These are phyloP conservation scores for Salix arbutifolia DNA, from an alignment of 345 rosid species.

Conservation along the genomic window DNA sequence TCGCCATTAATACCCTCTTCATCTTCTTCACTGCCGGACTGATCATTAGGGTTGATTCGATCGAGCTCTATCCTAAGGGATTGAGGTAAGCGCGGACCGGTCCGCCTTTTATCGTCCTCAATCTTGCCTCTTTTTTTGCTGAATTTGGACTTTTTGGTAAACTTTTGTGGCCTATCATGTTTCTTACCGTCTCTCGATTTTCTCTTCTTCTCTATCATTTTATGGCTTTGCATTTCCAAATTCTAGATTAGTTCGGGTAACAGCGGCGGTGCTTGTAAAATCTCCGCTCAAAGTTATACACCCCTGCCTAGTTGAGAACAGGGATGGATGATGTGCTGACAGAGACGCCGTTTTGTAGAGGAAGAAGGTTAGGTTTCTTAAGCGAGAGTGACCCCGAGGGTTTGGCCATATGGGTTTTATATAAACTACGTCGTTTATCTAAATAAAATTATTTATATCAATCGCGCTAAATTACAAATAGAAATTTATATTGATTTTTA, in stretches of 20 bases:
- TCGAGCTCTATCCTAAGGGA: constrained; percentile 58
- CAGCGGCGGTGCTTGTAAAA: background rate
- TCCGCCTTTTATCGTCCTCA: constrained; percentile 12
- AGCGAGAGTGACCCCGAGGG: background rate
- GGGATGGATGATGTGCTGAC: too few species aligned
- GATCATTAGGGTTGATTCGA: constrained; percentile 28
- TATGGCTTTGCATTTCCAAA: background rate
- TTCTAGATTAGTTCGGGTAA: background rate
- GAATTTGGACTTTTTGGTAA: background rate
- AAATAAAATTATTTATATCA: too few species aligned
- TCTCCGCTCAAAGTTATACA: too few species aligned
- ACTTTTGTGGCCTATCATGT: background rate
- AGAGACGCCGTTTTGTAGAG: background rate
- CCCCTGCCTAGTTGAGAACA: background rate
- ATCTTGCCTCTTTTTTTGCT: background rate
- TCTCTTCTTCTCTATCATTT: constrained; percentile 20
- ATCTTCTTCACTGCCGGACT: constrained; percentile 7
- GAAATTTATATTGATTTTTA: too few species aligned
- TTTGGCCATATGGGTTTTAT: background rate
- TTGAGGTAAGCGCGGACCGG: constrained; percentile 73
- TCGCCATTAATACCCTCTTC: constrained; percentile 48
- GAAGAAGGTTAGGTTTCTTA: background rate
- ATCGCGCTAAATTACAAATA: too few species aligned
- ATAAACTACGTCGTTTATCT: background rate
- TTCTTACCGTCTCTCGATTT: constrained; percentile 10